Conservation (phyloP, 2,329 filamentous ascomycete species). For the Aspergillus latus region DNA sequence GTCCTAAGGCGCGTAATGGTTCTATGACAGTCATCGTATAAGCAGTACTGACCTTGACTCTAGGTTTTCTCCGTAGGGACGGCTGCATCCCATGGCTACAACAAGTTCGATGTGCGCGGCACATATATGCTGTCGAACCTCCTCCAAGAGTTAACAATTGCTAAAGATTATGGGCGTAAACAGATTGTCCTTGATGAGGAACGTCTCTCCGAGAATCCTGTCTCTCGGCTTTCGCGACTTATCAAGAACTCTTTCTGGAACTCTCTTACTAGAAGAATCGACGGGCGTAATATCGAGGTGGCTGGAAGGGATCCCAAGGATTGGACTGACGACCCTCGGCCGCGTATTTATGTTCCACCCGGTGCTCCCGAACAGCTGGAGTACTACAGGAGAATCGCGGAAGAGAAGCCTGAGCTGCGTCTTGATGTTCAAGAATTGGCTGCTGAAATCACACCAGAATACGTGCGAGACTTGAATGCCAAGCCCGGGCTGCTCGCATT, state of each 20-base stretch:
- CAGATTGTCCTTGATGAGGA: conserved; percentile 89
- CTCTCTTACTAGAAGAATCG: conserved; percentile 82
- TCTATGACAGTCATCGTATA: not conserved
- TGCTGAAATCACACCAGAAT: conserved; percentile 71
- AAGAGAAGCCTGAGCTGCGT: conserved; percentile 75
- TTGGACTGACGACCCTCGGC: conserved; percentile 85
- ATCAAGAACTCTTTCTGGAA: conserved; percentile 94
- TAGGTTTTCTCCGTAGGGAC: conserved; percentile 81
- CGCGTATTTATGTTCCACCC: conserved; percentile 84
- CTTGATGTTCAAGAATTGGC: conserved; percentile 81
- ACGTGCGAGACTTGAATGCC: conserved; percentile 78
- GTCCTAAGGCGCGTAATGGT: conserved; percentile 68
- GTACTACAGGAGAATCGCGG: conserved; percentile 81
- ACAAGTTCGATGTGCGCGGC: conserved; percentile 85
- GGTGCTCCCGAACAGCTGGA: conserved; percentile 84
- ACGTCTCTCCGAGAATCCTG: conserved; percentile 91
- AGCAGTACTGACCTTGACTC: not conserved
- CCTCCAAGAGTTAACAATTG: conserved; percentile 88
- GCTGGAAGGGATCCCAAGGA: conserved; percentile 92
- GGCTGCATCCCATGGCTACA: conserved; percentile 79
- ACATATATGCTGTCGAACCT: conserved; percentile 98
- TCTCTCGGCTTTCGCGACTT: conserved; percentile 79
- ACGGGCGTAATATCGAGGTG: conserved; percentile 74
- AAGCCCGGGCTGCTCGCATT: conserved; percentile 88
- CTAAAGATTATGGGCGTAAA: conserved; percentile 84